These are phyloP conservation scores for Racocetra persica DNA, from an alignment of 371 early-diverging fungal species.

Conservation along the genomic window DNA sequence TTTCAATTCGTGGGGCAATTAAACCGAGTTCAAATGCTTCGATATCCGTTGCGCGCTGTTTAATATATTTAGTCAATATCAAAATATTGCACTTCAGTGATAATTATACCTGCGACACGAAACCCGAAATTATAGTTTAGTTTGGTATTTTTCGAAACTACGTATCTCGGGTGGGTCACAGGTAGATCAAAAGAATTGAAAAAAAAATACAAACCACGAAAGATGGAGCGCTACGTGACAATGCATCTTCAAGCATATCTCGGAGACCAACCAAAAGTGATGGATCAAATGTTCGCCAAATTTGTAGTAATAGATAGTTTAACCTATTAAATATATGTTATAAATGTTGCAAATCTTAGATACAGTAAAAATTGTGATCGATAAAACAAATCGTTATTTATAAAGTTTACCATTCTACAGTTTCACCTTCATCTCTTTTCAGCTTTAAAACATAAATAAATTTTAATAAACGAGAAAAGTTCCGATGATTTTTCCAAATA, in stretches of 20 bases:
- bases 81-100: too few relatives aligned
- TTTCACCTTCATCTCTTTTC: slow-evolving; percentile 23
- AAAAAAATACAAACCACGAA: slow-evolving; percentile 29
- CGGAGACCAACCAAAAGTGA: slow-evolving; percentile 21
- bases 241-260: slow-evolving; percentile 43
- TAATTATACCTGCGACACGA: neutral
- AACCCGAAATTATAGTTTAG: too few relatives aligned
- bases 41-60: slow-evolving; percentile 33
- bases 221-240: slow-evolving; percentile 30
- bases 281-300: slow-evolving; percentile 42
- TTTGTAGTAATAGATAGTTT: slow-evolving; percentile 35
- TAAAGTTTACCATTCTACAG: slow-evolving; percentile 31
- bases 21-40: slow-evolving; percentile 37
- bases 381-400: neutral
- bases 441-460: neutral
- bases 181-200: neutral
- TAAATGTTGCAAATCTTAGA: neutral
- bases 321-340: slow-evolving; percentile 13
- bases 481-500: neutral
- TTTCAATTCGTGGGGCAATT: slow-evolving; percentile 40
- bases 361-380: neutral
- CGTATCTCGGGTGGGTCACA: too few relatives aligned
- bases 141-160: too few relatives aligned
- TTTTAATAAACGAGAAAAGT: neutral
- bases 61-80: neutral